Percentiles rank a stretch among this genome's conserved stretches.
Evolutionary conservation across 768 basidiomycete species (phyloP).

Genomic region (Collybiopsis luxurians): DNA sequence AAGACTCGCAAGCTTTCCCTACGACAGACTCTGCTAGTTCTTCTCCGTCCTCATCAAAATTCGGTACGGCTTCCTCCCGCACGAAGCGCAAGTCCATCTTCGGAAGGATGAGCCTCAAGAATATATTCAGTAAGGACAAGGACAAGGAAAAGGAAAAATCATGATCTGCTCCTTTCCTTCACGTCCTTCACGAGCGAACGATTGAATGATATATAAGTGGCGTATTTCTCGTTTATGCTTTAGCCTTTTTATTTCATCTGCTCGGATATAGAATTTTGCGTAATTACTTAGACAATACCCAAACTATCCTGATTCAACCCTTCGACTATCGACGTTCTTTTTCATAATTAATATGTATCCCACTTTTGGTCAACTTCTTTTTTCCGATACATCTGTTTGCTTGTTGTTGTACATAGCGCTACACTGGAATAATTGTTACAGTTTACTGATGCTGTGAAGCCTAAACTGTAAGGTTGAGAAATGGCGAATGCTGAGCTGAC

Average conservation of each 20-base stretch:
- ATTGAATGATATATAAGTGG: too few relatives aligned
- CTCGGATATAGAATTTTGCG: too few relatives aligned
- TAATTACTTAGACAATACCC: background rate
- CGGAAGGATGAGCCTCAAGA: slow-evolving; percentile 43
- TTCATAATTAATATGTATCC: background rate
- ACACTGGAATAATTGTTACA: background rate
- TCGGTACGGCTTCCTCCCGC: slow-evolving; percentile 30
- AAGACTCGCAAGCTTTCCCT: slow-evolving; percentile 22
- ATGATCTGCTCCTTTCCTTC: slow-evolving; percentile 9
- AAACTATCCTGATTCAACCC: too few relatives aligned
- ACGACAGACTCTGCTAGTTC: slow-evolving; percentile 14
- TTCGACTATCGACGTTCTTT: background rate
- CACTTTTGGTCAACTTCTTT: background rate
- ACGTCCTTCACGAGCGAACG: background rate
- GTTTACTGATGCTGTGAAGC: background rate
- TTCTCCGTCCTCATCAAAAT: slow-evolving; percentile 31
- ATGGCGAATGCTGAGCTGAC: too few relatives aligned
- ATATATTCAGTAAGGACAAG: slow-evolving; percentile 46
- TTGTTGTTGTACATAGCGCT: background rate
- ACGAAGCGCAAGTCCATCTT: slow-evolving; percentile 57
- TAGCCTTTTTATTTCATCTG: too few relatives aligned
- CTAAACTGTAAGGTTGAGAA: too few relatives aligned
- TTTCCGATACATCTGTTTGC: background rate
- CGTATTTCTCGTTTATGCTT: background rate
- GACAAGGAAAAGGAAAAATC: slow-evolving; percentile 37